phyloP scores from a whole-genome alignment of 495 filamentous ascomycete genomes.

The Xanthoparmelia taractica region DNA sequence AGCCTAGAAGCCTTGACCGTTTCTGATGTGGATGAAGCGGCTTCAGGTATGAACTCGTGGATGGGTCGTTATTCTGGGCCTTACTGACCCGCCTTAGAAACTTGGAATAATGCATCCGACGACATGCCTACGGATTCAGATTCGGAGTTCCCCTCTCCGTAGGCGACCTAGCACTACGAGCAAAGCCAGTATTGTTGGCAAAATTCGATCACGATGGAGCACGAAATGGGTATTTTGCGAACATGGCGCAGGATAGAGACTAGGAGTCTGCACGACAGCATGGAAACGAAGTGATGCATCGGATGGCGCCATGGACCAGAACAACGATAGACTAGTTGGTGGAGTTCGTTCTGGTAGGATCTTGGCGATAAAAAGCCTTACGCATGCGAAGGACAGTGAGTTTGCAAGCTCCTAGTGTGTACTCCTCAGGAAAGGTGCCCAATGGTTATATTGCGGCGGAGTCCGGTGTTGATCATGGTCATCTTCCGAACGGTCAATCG shows the following conservation, averaged over 20 bases:
- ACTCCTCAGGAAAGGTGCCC: neutral
- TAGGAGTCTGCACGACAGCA: slow-evolving; percentile 3
- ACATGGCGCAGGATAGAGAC: slow-evolving; percentile 5
- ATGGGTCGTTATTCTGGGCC: neutral
- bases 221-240: neutral
- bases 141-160: slow-evolving; percentile 21
- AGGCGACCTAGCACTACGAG: neutral
- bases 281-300: slow-evolving; percentile 13
- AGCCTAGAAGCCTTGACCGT: slow-evolving; percentile 21
- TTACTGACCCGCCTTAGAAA: slow-evolving; percentile 15
- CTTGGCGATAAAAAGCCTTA: neutral
- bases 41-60: slow-evolving; percentile 16
- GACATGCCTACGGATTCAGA: slow-evolving; percentile 25
- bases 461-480: neutral
- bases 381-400: slow-evolving; percentile 3
- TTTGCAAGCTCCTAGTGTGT: slow-evolving; percentile 12
- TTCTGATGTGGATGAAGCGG: slow-evolving; percentile 22
- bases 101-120: slow-evolving; percentile 21
- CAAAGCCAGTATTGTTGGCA: neutral
- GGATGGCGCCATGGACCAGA: slow-evolving; percentile 6
- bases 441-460: neutral
- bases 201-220: neutral
- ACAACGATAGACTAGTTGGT: slow-evolving; percentile 11
- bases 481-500: neutral
- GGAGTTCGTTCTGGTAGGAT: neutral